phyloP scores from a whole-genome alignment of 1,284 basidiomycete species.

The Fistulina hepatica region DNA sequence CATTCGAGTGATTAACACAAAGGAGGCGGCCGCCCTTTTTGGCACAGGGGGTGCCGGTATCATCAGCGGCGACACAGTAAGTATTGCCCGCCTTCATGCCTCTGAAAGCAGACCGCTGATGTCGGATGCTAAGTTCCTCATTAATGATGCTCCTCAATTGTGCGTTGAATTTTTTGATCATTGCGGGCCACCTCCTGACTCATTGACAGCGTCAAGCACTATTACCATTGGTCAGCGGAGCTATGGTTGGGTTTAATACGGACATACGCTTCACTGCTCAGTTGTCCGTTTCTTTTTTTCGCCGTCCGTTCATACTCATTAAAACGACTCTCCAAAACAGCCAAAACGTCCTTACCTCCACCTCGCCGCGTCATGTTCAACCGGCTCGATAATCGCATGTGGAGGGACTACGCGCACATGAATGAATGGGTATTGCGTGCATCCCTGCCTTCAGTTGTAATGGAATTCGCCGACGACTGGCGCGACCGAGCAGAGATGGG shows the following conservation, averaged over 20 bases:
- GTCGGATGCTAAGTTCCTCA: slow-evolving; percentile 41
- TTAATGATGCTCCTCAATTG: slow-evolving; percentile 81
- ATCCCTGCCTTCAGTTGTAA: slow-evolving; percentile 63
- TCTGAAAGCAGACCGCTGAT: slow-evolving; percentile 5
- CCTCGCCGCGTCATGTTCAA: slow-evolving; percentile 67
- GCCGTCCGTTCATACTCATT: no score
- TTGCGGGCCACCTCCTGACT: slow-evolving; percentile 5
- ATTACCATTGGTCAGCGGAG: slow-evolving; percentile 82
- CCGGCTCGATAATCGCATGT: slow-evolving; percentile 60
- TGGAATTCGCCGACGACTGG: slow-evolving; percentile 76
- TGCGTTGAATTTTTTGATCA: slow-evolving; percentile 25
- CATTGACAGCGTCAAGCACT: slow-evolving; percentile 53
- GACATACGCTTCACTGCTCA: slow-evolving; percentile 73
- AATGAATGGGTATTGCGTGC: slow-evolving; percentile 70
- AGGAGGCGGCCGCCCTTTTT: slow-evolving; percentile 59
- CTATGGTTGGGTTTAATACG: slow-evolving; percentile 84
- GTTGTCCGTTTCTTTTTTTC: no score
- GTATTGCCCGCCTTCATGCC: slow-evolving; percentile 16
- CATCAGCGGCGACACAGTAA: slow-evolving; percentile 58
- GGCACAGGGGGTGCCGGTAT: slow-evolving; percentile 49
- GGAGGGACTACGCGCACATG: slow-evolving; percentile 81
- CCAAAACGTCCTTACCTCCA: slow-evolving; percentile 59
- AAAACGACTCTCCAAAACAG: slow-evolving; percentile 42
- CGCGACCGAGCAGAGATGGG: slow-evolving; percentile 60
- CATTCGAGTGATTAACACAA: slow-evolving; percentile 62